Conservation (phyloP, 1,139 yeast genomes). For the Arxiozyma slooffiae region DNA sequence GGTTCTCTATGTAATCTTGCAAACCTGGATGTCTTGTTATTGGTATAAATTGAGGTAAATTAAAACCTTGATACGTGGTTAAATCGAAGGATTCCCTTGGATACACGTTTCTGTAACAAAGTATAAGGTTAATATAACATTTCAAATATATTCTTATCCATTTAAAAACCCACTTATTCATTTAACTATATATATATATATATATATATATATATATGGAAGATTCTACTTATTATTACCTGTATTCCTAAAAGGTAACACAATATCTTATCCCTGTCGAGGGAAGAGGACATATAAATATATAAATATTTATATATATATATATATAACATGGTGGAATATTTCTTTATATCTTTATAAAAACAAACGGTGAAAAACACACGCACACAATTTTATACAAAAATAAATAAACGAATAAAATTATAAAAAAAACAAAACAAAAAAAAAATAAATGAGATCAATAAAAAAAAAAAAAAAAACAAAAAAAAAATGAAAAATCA, state of each 20-base stretch:
- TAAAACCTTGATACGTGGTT: constrained; percentile 29
- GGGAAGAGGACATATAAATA: no score
- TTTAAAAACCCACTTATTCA: constrained; percentile 22
- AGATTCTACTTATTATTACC: not conserved
- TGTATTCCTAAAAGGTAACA: not conserved
- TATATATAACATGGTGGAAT: no score
- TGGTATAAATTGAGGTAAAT: constrained; percentile 28
- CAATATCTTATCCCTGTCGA: no score
- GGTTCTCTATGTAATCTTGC: constrained; percentile 26
- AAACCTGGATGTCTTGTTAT: constrained; percentile 26
- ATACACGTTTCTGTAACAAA: constrained; percentile 28
- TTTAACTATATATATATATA: not conserved
- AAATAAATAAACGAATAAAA: no score
- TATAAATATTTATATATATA: no score
- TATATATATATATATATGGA: not conserved
- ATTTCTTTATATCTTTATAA: no score
- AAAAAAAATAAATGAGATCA: no score
- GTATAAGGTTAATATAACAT: constrained; percentile 25
- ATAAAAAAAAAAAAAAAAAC: no score
- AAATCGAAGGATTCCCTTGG: constrained; percentile 26
- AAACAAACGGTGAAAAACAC: no score
- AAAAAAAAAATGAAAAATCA: not conserved
- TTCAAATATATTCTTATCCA: constrained; percentile 28
- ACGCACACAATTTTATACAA: no score
- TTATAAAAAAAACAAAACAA: no score